These are phyloP conservation scores for Mortierella sp. DNA, from an alignment of 371 early-diverging fungal species.

Conservation along the genomic window DNA sequence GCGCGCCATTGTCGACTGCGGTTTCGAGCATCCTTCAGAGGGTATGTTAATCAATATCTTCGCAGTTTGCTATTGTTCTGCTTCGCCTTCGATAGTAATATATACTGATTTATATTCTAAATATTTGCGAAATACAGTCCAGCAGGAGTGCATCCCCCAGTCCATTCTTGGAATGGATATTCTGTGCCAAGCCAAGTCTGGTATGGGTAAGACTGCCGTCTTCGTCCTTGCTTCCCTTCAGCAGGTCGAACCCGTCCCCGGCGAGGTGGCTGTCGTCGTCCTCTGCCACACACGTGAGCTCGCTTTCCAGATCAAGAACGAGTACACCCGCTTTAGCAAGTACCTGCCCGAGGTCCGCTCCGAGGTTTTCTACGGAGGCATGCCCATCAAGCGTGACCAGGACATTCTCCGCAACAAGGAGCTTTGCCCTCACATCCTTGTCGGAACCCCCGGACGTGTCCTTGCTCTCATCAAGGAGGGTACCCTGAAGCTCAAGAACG, in stretches of 20 bases:
- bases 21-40: conserved; percentile 99
- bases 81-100: conserved; percentile 5
- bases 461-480: conserved; percentile 89
- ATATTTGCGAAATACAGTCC: conserved; percentile 71
- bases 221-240: conserved; percentile 98
- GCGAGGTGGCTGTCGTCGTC: conserved; percentile 89
- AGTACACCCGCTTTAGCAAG: conserved; percentile 94
- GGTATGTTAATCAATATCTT: conserved; percentile 60
- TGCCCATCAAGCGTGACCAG: conserved; percentile 79
- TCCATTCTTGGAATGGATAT: conserved; percentile 97
- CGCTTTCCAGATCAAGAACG: conserved; percentile 97
- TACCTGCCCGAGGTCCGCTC: conserved; percentile 95
- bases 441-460: conserved; percentile 99
- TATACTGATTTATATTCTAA: not conserved
- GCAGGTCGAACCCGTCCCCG: conserved; percentile 89
- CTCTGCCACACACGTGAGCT: conserved; percentile 98
- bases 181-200: conserved; percentile 98
- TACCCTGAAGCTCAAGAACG: conserved; percentile 77
- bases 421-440: conserved; percentile 92
- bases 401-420: conserved; percentile 85
- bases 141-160: conserved; percentile 98
- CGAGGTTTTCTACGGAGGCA: conserved; percentile 95
- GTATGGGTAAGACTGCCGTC: conserved; percentile 99
- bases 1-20: conserved; percentile 96
- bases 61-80: not conserved